phyloP scores from a whole-genome alignment of 2,329 filamentous ascomycete species.

The Trichoderma semiorbis region DNA sequence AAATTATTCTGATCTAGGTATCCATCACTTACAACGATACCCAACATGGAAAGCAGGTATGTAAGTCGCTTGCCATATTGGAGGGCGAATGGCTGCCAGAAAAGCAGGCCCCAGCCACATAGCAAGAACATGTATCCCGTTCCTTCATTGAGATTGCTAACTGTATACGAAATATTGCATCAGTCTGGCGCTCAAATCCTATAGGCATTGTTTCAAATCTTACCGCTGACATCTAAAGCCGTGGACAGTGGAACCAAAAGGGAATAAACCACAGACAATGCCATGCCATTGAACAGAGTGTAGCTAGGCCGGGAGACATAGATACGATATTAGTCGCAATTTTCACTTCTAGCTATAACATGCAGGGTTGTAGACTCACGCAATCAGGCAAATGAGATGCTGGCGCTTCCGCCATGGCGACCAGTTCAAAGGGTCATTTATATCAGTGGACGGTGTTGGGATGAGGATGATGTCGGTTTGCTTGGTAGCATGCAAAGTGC shows the following conservation, averaged over 20 bases:
- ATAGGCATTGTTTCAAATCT: neutral
- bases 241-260: constrained; percentile 35
- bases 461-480: constrained; percentile 46
- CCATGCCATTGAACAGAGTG: constrained; percentile 39
- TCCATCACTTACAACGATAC: constrained; percentile 22
- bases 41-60: constrained; percentile 37
- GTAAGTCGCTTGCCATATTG: constrained; percentile 43
- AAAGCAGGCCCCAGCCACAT: constrained; percentile 43
- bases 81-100: constrained; percentile 47
- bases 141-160: constrained; percentile 37
- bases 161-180: neutral
- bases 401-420: constrained; percentile 28
- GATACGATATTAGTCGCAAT: neutral
- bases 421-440: constrained; percentile 54
- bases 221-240: constrained; percentile 30
- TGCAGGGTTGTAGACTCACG: constrained; percentile 25
- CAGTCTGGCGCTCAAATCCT: neutral
- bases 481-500: constrained; percentile 31
- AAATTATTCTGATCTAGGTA: neutral
- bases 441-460: constrained; percentile 47
- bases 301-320: constrained; percentile 26
- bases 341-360: neutral
- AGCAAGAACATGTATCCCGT: constrained; percentile 43
- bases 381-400: constrained; percentile 28
- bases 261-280: constrained; percentile 38